Percentiles rank a stretch among this genome's conserved stretches.
Evolutionary conservation across 1,284 basidiomycete species (phyloP).

Genomic region (Cryptococcus sp.): DNA sequence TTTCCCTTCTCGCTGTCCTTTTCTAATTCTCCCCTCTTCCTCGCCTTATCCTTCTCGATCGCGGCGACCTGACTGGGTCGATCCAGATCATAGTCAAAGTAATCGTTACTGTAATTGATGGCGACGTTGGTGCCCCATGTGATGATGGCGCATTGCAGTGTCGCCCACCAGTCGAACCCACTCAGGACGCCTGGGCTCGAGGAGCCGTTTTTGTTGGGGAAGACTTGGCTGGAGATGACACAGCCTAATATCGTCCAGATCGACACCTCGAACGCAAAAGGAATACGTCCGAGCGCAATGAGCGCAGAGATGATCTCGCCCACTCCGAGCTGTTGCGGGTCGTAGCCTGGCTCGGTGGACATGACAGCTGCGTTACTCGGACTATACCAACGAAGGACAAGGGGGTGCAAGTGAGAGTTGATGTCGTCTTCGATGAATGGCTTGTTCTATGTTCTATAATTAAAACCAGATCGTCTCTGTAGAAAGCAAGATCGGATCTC

Average conservation of each 20-base stretch:
- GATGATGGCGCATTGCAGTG: slow-evolving; percentile 24
- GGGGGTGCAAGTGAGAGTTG: no score
- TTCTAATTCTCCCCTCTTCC: slow-evolving; percentile 4
- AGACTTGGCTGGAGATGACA: slow-evolving; percentile 24
- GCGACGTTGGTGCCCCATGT: slow-evolving; percentile 32
- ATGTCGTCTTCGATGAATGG: no score
- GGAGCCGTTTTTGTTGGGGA: neutral
- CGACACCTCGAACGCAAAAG: slow-evolving; percentile 27
- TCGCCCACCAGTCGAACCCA: slow-evolving; percentile 21
- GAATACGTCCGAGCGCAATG: slow-evolving; percentile 29
- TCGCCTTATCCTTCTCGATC: slow-evolving; percentile 22
- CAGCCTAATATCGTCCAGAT: slow-evolving; percentile 28
- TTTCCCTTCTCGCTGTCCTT: slow-evolving; percentile 12
- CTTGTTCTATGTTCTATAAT: no score
- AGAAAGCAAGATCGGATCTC: no score
- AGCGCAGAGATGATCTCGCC: slow-evolving; percentile 18
- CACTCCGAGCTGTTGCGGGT: slow-evolving; percentile 24
- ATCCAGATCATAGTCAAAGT: slow-evolving; percentile 33
- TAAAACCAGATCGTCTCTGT: no score
- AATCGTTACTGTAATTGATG: slow-evolving; percentile 37
- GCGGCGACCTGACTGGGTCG: slow-evolving; percentile 22
- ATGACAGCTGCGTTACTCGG: no score
- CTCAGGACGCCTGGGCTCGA: neutral
- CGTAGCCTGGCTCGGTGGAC: slow-evolving; percentile 8
- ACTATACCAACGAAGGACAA: no score